These are phyloP conservation scores for Coniochaeta sp. DNA, from an alignment of 2,329 filamentous ascomycete species.

Conservation along the genomic window DNA sequence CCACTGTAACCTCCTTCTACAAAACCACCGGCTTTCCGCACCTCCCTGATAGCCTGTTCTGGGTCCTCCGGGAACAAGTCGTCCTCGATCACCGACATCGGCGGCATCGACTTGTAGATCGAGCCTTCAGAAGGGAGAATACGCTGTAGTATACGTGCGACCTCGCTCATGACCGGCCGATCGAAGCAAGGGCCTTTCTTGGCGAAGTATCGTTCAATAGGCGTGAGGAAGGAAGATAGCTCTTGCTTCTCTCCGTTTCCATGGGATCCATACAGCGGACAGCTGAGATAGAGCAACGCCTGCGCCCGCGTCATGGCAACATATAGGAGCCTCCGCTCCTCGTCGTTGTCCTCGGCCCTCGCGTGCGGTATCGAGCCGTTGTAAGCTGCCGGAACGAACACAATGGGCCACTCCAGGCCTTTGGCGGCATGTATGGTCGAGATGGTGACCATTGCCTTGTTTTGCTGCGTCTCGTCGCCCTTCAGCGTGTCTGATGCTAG, in stretches of 20 bases:
- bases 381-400: constrained; percentile 87
- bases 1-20: constrained; percentile 4
- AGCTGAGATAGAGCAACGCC: constrained; percentile 77
- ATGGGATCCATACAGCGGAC: constrained; percentile 56
- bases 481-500: constrained; percentile 73
- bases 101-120: constrained; percentile 44
- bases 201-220: constrained; percentile 41
- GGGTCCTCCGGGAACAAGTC: constrained; percentile 61
- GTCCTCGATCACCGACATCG: constrained; percentile 55
- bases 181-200: constrained; percentile 64
- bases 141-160: constrained; percentile 65
- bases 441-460: constrained; percentile 67
- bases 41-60: constrained; percentile 24
- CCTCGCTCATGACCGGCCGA: constrained; percentile 50
- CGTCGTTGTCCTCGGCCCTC: constrained; percentile 74
- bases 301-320: constrained; percentile 96
- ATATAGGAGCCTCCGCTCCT: constrained; percentile 84
- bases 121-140: constrained; percentile 46
- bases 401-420: constrained; percentile 90
- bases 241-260: constrained; percentile 49
- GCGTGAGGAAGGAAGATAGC: constrained; percentile 65
- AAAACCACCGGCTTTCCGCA: not conserved
- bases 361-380: constrained; percentile 87
- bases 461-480: constrained; percentile 47
- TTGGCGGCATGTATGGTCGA: constrained; percentile 97